phyloP scores from a whole-genome alignment of 1,284 basidiomycete species.

The Neonothopanus nambi region DNA sequence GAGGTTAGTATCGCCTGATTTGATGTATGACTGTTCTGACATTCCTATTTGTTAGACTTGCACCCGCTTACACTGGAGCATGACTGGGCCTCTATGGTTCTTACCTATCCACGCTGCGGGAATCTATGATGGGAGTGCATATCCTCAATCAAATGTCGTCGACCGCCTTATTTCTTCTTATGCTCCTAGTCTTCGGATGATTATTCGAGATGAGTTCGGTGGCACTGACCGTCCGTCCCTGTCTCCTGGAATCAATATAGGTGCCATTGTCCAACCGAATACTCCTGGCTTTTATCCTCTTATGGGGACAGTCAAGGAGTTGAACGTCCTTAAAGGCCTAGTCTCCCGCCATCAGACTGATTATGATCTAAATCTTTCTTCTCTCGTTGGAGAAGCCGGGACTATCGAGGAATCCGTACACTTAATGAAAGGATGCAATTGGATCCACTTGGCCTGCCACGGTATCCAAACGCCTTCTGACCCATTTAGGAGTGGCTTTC shows the following conservation, averaged over 20 bases:
- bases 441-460: background rate
- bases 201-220: background rate
- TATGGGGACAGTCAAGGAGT: background rate
- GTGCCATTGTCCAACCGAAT: background rate
- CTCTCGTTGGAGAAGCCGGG: background rate
- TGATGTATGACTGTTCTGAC: background rate
- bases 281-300: background rate
- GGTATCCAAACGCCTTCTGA: background rate
- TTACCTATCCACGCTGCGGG: conserved; percentile 1
- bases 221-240: background rate
- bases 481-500: background rate
- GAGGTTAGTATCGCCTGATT: background rate
- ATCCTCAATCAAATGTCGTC: background rate
- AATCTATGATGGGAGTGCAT: background rate
- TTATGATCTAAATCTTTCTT: no score
- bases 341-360: no score
- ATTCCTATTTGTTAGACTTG: background rate
- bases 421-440: background rate
- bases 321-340: background rate
- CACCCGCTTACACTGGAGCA: background rate
- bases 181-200: no score
- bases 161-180: background rate
- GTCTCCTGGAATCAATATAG: background rate
- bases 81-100: background rate
- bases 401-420: background rate